phyloP scores from a whole-genome alignment of 352 stramenopile genomes.

The Globisporangium viniferum region DNA sequence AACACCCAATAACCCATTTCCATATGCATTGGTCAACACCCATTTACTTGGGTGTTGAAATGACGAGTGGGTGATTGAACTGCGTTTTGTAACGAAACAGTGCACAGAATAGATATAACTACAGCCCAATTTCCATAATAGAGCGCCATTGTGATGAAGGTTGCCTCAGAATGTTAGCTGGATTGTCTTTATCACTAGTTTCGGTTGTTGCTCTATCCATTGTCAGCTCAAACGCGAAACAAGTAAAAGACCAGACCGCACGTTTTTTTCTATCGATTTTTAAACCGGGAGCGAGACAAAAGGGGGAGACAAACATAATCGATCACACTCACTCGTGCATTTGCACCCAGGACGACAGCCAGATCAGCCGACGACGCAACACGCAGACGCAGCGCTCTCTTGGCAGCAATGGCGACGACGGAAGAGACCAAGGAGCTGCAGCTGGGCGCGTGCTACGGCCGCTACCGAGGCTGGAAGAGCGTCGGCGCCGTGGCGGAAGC shows the following conservation, averaged over 20 bases:
- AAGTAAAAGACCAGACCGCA: constrained; percentile 8
- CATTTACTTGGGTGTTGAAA: background rate
- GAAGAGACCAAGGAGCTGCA: constrained; percentile 33
- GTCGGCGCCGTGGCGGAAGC: constrained; percentile 9
- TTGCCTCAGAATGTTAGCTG: too few relatives aligned
- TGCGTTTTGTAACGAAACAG: background rate
- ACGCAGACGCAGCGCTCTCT: background rate
- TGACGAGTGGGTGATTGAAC: background rate
- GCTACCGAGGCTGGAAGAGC: constrained; percentile 50
- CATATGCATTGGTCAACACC: background rate
- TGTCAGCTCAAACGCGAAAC: background rate
- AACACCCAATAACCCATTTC: background rate
- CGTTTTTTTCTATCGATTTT: constrained; percentile 1
- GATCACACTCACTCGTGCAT: background rate
- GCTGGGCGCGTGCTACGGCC: constrained; percentile 48
- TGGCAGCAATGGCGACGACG: background rate
- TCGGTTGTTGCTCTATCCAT: background rate
- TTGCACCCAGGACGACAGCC: background rate
- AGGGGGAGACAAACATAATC: background rate
- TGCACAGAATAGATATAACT: too few relatives aligned
- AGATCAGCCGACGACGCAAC: background rate
- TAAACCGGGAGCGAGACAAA: background rate
- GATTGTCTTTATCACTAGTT: too few relatives aligned
- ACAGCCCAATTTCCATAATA: too few relatives aligned
- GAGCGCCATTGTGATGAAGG: too few relatives aligned